phyloP scores from a whole-genome alignment of 495 filamentous ascomycete genomes.

The Bacidia rubella region DNA sequence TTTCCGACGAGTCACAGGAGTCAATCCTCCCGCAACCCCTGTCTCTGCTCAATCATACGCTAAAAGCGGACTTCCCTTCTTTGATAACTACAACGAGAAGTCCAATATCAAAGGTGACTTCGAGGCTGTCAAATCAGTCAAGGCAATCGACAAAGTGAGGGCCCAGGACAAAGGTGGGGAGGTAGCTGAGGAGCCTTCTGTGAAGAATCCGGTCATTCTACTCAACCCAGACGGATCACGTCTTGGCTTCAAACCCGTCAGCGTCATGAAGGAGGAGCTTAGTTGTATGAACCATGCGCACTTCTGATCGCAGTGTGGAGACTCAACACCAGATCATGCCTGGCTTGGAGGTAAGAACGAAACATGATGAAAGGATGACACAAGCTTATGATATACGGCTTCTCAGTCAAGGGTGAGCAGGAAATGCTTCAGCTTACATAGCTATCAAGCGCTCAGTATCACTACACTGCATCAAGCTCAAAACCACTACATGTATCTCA shows the following conservation, averaged over 20 bases:
- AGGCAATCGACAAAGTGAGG: background rate
- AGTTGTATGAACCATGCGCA: conserved; percentile 4
- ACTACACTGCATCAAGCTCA: too few species aligned
- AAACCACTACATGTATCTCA: too few species aligned
- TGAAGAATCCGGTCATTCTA: conserved; percentile 1
- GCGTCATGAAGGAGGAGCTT: conserved; percentile 9
- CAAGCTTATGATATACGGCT: too few species aligned
- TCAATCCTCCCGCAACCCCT: conserved; percentile 22
- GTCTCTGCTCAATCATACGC: conserved; percentile 25
- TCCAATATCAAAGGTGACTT: conserved; percentile 15
- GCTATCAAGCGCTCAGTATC: too few species aligned
- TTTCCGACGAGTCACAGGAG: conserved; percentile 22
- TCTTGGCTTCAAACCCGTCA: conserved; percentile 1
- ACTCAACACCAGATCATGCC: background rate
- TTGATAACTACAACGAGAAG: conserved; percentile 13
- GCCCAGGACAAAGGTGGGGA: background rate
- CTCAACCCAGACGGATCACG: conserved; percentile 11
- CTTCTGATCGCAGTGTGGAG: background rate
- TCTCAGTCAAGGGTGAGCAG: too few species aligned
- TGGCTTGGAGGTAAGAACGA: background rate
- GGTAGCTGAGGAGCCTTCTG: background rate
- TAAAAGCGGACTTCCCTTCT: conserved; percentile 24
- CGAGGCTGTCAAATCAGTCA: conserved; percentile 12
- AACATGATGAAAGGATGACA: too few species aligned
- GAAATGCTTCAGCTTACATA: too few species aligned